Percentiles rank a stretch among this genome's conserved stretches.
Evolutionary conservation across 2,329 filamentous ascomycete species (phyloP).

Genomic region (Phialophora expanda): DNA sequence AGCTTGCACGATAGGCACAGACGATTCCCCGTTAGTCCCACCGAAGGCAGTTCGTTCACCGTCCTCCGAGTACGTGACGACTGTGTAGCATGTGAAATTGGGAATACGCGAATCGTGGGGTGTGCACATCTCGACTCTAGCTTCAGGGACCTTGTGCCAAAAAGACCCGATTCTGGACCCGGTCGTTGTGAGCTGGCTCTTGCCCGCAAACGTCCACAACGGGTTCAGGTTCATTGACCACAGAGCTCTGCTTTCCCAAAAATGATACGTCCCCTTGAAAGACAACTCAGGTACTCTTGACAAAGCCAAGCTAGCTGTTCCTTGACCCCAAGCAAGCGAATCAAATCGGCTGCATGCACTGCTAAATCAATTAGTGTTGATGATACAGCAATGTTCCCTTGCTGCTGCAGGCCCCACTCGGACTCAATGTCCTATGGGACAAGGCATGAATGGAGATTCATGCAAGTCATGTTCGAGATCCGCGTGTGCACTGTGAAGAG

Average conservation of each 20-base stretch:
- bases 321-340: not conserved
- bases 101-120: not conserved
- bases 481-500: not conserved
- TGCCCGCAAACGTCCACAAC: not conserved
- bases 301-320: not conserved
- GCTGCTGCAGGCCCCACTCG: not conserved
- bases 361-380: conserved; percentile 11
- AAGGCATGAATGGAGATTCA: conserved; percentile 10
- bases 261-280: not conserved
- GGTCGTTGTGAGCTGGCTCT: not conserved
- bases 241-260: not conserved
- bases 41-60: not conserved
- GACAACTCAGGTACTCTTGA: not conserved
- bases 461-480: conserved; percentile 15
- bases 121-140: not conserved
- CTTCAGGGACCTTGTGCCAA: not conserved
- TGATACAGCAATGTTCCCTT: conserved; percentile 2
- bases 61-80: not conserved
- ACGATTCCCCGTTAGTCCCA: not conserved
- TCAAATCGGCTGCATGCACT: not conserved
- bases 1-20: not conserved
- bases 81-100: not conserved
- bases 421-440: not conserved
- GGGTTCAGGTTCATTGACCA: not conserved
- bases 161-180: not conserved